Conservation (phyloP, 306 rosid genomes). For the Leucaena leucocephala region DNA sequence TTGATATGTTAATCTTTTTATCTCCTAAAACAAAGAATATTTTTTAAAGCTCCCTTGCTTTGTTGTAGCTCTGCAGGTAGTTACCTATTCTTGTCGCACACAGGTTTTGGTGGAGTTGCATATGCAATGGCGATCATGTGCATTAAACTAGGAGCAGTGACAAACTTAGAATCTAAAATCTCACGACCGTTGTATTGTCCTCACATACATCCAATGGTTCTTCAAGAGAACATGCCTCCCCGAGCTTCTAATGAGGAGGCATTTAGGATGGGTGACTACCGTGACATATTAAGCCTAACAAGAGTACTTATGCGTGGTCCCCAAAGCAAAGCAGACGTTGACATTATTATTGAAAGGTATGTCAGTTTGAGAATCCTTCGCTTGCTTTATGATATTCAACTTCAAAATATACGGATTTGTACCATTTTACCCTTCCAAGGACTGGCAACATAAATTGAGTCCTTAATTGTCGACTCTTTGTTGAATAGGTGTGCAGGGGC, state of each 20-base stretch:
- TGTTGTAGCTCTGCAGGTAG: conserved; percentile 76
- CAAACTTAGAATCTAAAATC: conserved; percentile 49
- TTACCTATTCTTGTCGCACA: conserved; percentile 87
- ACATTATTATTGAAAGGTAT: conserved; percentile 73
- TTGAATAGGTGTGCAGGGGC: conserved; percentile 60
- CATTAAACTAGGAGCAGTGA: conserved; percentile 62
- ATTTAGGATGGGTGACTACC: conserved; percentile 81
- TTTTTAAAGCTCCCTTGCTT: conserved; percentile 38
- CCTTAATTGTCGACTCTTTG: neutral
- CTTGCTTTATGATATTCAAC: conserved; percentile 5
- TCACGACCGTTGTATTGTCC: conserved; percentile 47
- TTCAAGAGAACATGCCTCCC: conserved; percentile 50
- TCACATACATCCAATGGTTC: conserved; percentile 25
- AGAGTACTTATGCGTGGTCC: conserved; percentile 87
- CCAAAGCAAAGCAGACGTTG: conserved; percentile 72
- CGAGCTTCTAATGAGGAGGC: conserved; percentile 70
- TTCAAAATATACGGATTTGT: neutral
- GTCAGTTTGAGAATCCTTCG: conserved; percentile 9
- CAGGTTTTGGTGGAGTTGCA: conserved; percentile 91
- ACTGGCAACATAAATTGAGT: conserved; percentile 14
- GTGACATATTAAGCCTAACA: conserved; percentile 91
- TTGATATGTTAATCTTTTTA: conserved; percentile 16
- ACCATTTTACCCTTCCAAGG: neutral
- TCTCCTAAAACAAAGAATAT: conserved; percentile 7
- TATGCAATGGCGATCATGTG: conserved; percentile 87